Evolutionary conservation across 1,284 basidiomycete genomes (phyloP).

Genomic region (Apiotrichum gracile): DNA sequence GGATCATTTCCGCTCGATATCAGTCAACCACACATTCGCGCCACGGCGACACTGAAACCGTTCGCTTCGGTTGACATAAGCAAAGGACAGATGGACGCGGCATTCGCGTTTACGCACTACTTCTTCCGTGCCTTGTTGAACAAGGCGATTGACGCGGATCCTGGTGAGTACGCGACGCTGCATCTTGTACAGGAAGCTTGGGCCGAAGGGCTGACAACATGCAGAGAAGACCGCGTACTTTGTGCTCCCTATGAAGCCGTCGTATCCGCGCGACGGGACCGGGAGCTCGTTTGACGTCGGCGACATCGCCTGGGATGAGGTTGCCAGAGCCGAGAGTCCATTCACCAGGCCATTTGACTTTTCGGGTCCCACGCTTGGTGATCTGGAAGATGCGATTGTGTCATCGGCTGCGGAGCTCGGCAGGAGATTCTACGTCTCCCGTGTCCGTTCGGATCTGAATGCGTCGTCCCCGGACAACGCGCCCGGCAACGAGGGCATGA

Average conservation of each 20-base stretch:
- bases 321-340: slow-evolving; percentile 12
- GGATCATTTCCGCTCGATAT: not conserved
- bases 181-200: too few relatives aligned
- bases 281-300: not conserved
- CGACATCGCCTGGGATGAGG: slow-evolving; percentile 36
- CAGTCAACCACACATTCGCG: not conserved
- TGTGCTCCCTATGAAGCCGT: slow-evolving; percentile 22
- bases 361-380: slow-evolving; percentile 3
- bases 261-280: not conserved
- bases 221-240: slow-evolving; percentile 24
- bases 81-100: slow-evolving; percentile 11
- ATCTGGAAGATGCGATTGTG: slow-evolving; percentile 21
- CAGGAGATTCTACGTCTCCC: slow-evolving; percentile 17
- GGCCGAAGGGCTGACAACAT: too few relatives aligned
- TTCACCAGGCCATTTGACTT: slow-evolving; percentile 13
- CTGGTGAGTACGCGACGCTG: too few relatives aligned
- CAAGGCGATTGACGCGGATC: slow-evolving; percentile 15
- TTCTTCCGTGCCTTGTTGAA: slow-evolving; percentile 28
- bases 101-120: slow-evolving; percentile 23
- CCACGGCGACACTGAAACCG: not conserved
- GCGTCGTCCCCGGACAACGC: slow-evolving; percentile 21
- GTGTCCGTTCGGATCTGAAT: slow-evolving; percentile 22
- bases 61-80: not conserved
- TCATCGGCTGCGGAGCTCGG: slow-evolving; percentile 21
- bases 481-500: not conserved